These are phyloP conservation scores for Domatiomyces globalis DNA, from an alignment of 2,329 filamentous ascomycete genomes.

Conservation along the genomic window DNA sequence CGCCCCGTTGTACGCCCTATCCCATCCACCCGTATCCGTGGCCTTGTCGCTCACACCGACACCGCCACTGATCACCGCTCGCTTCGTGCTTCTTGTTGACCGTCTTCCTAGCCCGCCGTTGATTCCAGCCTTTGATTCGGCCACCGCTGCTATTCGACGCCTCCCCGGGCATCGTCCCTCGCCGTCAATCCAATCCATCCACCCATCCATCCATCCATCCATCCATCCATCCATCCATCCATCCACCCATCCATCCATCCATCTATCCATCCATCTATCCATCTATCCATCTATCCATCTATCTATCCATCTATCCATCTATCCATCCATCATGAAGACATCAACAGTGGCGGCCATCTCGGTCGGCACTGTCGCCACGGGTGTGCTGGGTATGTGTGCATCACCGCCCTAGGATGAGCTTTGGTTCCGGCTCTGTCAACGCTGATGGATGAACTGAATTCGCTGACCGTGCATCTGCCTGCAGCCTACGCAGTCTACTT, in stretches of 20 bases:
- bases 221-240: slow-evolving; percentile 15
- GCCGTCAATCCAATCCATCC: neutral
- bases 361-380: slow-evolving; percentile 44
- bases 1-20: neutral
- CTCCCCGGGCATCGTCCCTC: no score
- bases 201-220: neutral
- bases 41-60: neutral
- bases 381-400: slow-evolving; percentile 36
- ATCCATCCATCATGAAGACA: slow-evolving; percentile 35
- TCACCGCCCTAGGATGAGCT: neutral
- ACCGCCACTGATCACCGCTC: neutral
- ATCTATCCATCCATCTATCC: neutral
- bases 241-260: no score
- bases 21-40: neutral
- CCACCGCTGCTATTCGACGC: neutral
- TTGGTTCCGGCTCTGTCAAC: neutral
- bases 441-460: neutral
- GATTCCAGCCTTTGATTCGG: neutral
- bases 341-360: slow-evolving; percentile 45
- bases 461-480: neutral
- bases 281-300: neutral
- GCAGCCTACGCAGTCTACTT: slow-evolving; percentile 53
- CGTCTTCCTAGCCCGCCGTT: neutral
- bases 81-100: neutral
- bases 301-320: neutral